Base-by-base conservation (phyloP, 352 stramenopile species). In the Globisporangium paddicum region DNA sequence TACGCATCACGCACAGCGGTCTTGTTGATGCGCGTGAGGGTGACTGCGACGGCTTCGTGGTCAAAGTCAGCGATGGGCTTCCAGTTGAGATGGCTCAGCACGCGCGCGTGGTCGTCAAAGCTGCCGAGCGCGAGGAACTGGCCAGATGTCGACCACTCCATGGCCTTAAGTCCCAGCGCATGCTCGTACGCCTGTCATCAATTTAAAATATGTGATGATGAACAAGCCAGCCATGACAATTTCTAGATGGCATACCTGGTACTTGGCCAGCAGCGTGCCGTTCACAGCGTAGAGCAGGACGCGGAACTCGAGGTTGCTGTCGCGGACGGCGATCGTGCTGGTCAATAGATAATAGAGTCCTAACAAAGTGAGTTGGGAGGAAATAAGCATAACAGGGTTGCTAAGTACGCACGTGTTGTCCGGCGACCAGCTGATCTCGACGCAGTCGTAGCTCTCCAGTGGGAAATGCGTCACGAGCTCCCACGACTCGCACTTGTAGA, bases 181-280 rank as follows among this genome's bases (percentile, higher is more conserved):
- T 90, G 82, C 44, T 92, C 75, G 41, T 95, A 95, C 5, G 84
- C 82, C 82, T 93, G n/a, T n/a, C n/a, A n/a, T n/a, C n/a, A n/a
- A n/a, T n/a, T n/a, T n/a, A n/a, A n/a, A n/a, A n/a, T n/a, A n/a
- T n/a, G n/a, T n/a, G n/a, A n/a, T n/a, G n/a, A n/a, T n/a, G n/a
- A n/a, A n/a, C n/a, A n/a, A n/a, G n/a, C n/a, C n/a, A n/a, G n/a
- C n/a, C n/a, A n/a, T n/a, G n/a, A n/a, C n/a, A n/a, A n/a, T n/a
- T n/a, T n/a, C n/a, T n/a, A n/a, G n/a, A n/a, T n/a, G n/a, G n/a
- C n/a, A n/a, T n/a, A 87, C 82, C 78, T 94, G 76, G 45, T 86
- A 94, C 56, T 87, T 89, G 13, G 71, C 67, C 18, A 91, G 57
- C 14, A 91, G 57, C 5, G 71, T 63, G 5, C 85, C 85, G 49